Evolutionary conservation across 2,329 filamentous ascomycete species (phyloP), one percentile per base, ranked within the genome.

Genomic region (Pezicula neosporulosa): DNA sequence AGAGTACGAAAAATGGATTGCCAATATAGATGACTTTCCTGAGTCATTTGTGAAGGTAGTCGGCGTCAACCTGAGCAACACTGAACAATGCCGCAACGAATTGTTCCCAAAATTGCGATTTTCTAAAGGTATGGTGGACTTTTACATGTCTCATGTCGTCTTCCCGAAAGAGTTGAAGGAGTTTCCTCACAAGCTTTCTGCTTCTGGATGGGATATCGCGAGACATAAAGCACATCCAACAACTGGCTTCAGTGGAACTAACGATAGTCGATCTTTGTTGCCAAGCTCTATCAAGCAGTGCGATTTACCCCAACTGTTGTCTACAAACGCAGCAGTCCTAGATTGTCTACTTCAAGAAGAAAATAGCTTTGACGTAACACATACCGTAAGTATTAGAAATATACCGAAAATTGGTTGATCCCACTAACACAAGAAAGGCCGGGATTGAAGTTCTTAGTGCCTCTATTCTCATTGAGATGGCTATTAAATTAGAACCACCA

Each of bases 181-280:
- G 52, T 90, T 87, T 44, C 77, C 78, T 0, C 50, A 73, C 8
- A 89, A 88, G 53, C 66, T 90, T 0, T 82, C 80, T 0, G 75
- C 82, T 0, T 88, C 83, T 0, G 84, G 82, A 0, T 89, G 85
- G 85, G 83, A 89, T 55, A 51, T 51, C 21, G 24, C 46, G 12
- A 36, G 21, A 70, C 19, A 39, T 49, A 0, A 82, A 78, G 50
- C 19, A 0, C 66, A 78, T 21, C 71, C 75, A 0, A 82, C 76
- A 0, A 83, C 80, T 0, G 86, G 86, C 0, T 89, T 89, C 60
- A 86, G 82, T 49, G 86, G 86, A 0, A 90, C 86, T 0, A 85
- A 83, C 21, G 86, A 90, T 56, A 81, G 78, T 0, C 66, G 74
- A 10, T 69, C 74, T n/a, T 60, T 85, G 0, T 69, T 90, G 0